Evolutionary conservation across 2,329 filamentous ascomycete genomes (phyloP).

Genomic region (Hypoxylon sp.): DNA sequence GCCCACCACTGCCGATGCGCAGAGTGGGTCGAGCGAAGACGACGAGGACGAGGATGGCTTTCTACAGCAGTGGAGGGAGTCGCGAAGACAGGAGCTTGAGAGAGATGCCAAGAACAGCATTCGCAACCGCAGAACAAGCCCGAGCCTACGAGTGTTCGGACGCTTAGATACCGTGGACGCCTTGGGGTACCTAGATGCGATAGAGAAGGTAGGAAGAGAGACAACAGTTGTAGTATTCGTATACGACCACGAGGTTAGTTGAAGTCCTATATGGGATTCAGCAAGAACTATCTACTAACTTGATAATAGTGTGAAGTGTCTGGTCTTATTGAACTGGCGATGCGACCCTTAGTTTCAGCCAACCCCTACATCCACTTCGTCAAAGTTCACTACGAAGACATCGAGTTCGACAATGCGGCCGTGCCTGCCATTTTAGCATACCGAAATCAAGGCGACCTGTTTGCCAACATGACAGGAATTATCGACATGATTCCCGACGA

Average conservation of each 20-base stretch:
- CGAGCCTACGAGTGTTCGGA: constrained; percentile 82
- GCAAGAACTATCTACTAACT: constrained; percentile 45
- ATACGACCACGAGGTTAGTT: constrained; percentile 83
- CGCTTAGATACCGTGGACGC: constrained; percentile 87
- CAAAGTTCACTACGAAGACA: constrained; percentile 90
- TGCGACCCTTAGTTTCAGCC: constrained; percentile 78
- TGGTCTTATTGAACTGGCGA: constrained; percentile 79
- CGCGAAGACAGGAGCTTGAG: constrained; percentile 81
- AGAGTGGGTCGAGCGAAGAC: constrained; percentile 59
- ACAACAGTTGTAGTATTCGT: constrained; percentile 94
- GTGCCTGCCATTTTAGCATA: constrained; percentile 92
- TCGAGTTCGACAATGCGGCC: constrained; percentile 90
- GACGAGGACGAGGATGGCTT: constrained; percentile 81
- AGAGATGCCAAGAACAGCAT: constrained; percentile 65
- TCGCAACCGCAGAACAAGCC: constrained; percentile 76
- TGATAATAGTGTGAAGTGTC: constrained; percentile 78
- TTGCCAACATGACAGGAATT: constrained; percentile 88
- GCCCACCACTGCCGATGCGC: constrained; percentile 47
- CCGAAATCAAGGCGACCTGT: constrained; percentile 85
- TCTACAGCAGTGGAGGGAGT: constrained; percentile 86
- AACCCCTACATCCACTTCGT: constrained; percentile 84
- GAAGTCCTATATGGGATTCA: constrained; percentile 5
- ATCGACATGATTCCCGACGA: constrained; percentile 85
- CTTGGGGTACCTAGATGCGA: constrained; percentile 91
- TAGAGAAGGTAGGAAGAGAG: constrained; percentile 86